Base-by-base conservation (phyloP, 495 filamentous ascomycete genomes). In the Hypomontagnella monticulosa region DNA sequence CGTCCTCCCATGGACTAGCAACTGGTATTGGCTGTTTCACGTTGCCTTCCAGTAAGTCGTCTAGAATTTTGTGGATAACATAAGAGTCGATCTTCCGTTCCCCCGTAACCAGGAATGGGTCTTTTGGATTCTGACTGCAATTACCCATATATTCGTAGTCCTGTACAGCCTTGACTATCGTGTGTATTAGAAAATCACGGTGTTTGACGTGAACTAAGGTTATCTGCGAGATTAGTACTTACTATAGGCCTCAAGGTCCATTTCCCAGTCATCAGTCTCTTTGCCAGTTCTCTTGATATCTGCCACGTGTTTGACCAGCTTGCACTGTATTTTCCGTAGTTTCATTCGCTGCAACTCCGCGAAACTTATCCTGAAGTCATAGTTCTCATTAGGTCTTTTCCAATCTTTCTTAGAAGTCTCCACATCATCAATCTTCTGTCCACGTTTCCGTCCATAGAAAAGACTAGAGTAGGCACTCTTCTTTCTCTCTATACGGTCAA, bases 331-430 rank as follows among this genome's bases (percentile, higher is more conserved):
- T 27, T 55, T 15, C 19, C 18, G 36, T 16, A 55, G 36, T 8
- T 18, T 3, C 18, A 55, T 30, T 55, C 51, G 34, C 19, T 55
- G 36, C 12, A 55, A 2, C 4, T 42, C 51, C 9, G 51, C 51
- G 9, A 55, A 34, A 18, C 18, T 55, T 18, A 55, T 55, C 66
- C 23, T 72, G 23, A 27, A 27, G 23, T 27, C 23, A 27, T 6
- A 3, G 23, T 27, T 27, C 23, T 27, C 23, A 27, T 27, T 6
- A 27, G 23, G 23, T 27, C 23, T 27, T 27, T 6, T 27, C 23
- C 23, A 27, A 2, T 27, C 3, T 3, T 6, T 27, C 3, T 27
- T 6, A 2, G 23, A 6, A 2, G 23, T 6, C 23, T 27, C 23
- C 6, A 27, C 23, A 27, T 27, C 23, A 6, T 27, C 23, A 6